Evolutionary conservation across 2,329 filamentous ascomycete genomes (phyloP), one percentile per base, ranked within the genome.

Genomic region (Nigrospora osmanthi): DNA sequence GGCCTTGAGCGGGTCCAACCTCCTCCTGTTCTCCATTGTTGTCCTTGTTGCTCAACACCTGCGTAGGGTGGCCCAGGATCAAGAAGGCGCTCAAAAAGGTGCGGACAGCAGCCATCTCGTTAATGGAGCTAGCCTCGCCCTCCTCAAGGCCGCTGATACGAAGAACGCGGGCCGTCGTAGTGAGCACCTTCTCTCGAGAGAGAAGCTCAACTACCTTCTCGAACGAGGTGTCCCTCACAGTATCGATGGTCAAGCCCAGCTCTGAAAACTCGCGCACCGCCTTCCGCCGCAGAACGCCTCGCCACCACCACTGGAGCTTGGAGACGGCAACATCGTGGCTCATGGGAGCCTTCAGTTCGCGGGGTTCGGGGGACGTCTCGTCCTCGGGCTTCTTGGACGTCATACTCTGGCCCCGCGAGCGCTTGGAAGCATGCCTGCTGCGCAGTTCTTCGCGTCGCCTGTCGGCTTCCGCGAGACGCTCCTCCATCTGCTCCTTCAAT

Each of bases 11-110:
- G 50, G 65, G 60, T 55, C 67, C 67, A 62, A 71, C 66, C 67
- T 81, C 76, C 59, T 81, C 78, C 59, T 78, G 76, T 47, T 80
- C 65, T 51, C 70, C 68, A 40, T 67, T 72, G 40, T 83, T 81
- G 41, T 83, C 81, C 58, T 87, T 87, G 60, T 81, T 86, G 62
- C 78, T 87, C 32, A 93, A 75, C 1, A 91, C 86, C 53, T 88
- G 81, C 1, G 81, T 80, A 1, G 87, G 87, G 60, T 91, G 87
- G 1, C 85, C 86, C 23, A 89, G 69, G 49, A 91, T 89, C 44
- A 93, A 71, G 59, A 85, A 91, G 6, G 87, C 84, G 58, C 85
- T 89, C 45, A 93, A 66, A 55, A 91, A 91, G 1, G 83, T 89
- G 54, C 86, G 75, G 35, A 87, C 79, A 14, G 80, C 77, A 33